Evolutionary conservation across 129 eudicot genomes (phyloP).

Genomic region (Tanacetum coccineum): DNA sequence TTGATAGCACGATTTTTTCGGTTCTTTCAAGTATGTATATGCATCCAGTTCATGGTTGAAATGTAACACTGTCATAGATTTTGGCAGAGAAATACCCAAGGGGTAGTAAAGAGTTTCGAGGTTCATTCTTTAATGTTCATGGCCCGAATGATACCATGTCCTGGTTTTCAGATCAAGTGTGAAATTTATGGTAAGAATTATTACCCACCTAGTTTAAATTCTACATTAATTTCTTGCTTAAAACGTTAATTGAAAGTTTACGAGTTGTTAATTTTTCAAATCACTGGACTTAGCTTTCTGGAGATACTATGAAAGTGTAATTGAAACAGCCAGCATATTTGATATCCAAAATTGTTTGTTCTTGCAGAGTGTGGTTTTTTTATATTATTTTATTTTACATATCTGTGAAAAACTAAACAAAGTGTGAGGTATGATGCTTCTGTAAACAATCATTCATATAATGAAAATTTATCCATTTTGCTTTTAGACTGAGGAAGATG

Average conservation of each 20-base stretch:
- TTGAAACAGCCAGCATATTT: background rate
- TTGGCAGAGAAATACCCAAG: constrained; percentile 87
- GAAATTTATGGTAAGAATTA: constrained; percentile 60
- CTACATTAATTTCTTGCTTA: background rate
- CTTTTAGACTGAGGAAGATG: constrained; percentile 81
- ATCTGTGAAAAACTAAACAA: background rate
- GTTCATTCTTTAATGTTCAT: constrained; percentile 79
- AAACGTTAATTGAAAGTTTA: background rate
- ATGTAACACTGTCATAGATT: constrained; percentile 37
- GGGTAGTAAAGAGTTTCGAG: constrained; percentile 81
- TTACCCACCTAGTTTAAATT: constrained; percentile 4
- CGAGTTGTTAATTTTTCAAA: background rate
- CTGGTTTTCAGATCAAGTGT: constrained; percentile 91
- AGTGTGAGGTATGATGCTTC: background rate
- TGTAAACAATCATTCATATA: background rate
- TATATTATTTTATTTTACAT: too few species aligned
- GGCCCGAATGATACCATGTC: constrained; percentile 87
- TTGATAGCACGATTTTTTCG: background rate
- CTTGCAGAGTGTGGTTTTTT: constrained; percentile 1
- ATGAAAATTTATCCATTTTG: background rate
- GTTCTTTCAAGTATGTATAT: background rate
- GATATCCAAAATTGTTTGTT: background rate
- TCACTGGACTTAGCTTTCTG: background rate
- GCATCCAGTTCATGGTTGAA: constrained; percentile 14
- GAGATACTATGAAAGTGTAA: too few species aligned